Percentiles rank a stretch among this genome's conserved stretches.
Conservation (phyloP, 2,329 filamentous ascomycete genomes). For the Neofusicoccum umdonicola region DNA sequence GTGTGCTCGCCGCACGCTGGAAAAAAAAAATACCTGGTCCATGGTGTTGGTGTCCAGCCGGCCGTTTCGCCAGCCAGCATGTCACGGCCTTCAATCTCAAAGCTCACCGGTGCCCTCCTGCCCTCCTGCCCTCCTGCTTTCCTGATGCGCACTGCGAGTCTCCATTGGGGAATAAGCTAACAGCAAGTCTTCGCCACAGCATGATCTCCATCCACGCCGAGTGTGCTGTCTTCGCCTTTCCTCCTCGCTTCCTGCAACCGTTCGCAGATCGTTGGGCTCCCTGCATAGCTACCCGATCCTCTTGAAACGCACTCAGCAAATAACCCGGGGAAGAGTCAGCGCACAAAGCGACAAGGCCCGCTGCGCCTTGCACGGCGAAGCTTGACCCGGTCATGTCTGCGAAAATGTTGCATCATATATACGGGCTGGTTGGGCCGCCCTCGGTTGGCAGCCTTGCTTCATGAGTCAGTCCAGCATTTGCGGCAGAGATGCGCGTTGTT, state of each 20-base stretch:
- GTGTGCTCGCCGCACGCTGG: background rate
- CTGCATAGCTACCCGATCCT: constrained; percentile 12
- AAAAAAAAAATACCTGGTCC: background rate
- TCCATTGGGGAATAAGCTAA: background rate
- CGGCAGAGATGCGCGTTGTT: background rate
- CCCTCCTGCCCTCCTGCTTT: background rate
- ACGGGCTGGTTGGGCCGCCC: background rate
- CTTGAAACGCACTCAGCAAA: constrained; percentile 1
- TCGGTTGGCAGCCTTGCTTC: background rate
- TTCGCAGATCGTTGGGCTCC: background rate
- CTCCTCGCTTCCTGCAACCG: constrained; percentile 9
- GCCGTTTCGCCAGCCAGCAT: background rate
- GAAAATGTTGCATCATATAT: background rate
- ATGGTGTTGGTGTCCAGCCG: background rate
- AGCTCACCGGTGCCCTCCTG: background rate
- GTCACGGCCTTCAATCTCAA: background rate
- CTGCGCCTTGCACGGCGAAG: background rate
- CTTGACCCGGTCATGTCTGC: background rate
- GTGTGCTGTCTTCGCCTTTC: background rate
- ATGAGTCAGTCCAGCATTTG: background rate
- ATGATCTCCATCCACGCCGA: too few species aligned
- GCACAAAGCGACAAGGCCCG: background rate
- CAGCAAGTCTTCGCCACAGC: too few species aligned
- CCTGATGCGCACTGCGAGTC: background rate
- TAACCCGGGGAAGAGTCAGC: background rate